Evolutionary conservation across 192 early-diverging fungal species (phyloP), one percentile per base, ranked within the genome.

Genomic region (Coemansia sp.): DNA sequence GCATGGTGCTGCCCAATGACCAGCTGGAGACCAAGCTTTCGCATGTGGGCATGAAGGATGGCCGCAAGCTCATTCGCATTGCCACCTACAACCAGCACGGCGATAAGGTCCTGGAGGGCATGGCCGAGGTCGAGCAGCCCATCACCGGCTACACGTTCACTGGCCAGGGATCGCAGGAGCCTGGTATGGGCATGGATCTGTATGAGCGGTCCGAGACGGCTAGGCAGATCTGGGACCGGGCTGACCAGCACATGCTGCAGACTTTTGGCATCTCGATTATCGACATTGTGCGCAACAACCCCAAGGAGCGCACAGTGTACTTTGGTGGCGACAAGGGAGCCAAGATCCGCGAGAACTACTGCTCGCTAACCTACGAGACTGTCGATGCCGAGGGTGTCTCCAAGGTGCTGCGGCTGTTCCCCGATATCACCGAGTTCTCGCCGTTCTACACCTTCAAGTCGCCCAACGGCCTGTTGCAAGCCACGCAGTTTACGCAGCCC

Each of bases 31-130:
- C 93, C 66, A 94, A 95, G 86, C 85, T 98, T 59, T 87, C 72
- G 74, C 95, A 96, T 74, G 89, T 93, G 65, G 95, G 94, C 72
- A 97, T 97, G 95, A 89, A 88, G 78, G 95, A 97, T 79, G 95
- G 95, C 40, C 89, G 91, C 79, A 97, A 96, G 88, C 88, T 95
- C 77, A 94, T 97, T 83, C 88, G 92, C 79, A 87, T 95, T 34
- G 89, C 90, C 63, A 94, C 94, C 31, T 79, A 88, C 79, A 95
- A 95, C 85, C 89, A 93, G 71, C 88, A 90, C 67, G 91, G 91
- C 58, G 85, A 76, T 33, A 69, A 71, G 60, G 91, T 97, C 39
- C 85, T 97, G 42, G 87, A 85, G 63, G 95, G 95, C 61, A 90
- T 89, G 55, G 95, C 95, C 57, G 91, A 97, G 83, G 94, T 97